These are phyloP conservation scores for Fusarium musae DNA, from an alignment of 2,329 filamentous ascomycete species.

Conservation along the genomic window DNA sequence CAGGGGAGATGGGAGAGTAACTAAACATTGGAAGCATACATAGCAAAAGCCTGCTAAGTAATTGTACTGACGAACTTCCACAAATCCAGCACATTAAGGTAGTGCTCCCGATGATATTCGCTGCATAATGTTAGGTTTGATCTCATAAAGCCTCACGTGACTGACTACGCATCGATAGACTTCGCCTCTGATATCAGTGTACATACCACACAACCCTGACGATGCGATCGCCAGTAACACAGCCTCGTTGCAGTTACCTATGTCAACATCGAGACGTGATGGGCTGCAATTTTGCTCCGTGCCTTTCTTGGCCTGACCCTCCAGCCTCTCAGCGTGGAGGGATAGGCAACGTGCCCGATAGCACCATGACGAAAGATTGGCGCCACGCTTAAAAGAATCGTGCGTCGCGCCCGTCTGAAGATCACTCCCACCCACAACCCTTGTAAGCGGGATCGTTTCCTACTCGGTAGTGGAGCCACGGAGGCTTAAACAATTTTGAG, in stretches of 20 bases:
- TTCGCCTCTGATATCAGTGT: constrained; percentile 11
- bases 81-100: background rate
- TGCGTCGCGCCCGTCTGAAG: constrained; percentile 13
- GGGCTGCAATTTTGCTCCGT: constrained; percentile 3
- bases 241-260: constrained; percentile 11
- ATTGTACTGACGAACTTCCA: too few relatives aligned
- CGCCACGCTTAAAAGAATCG: constrained; percentile 29
- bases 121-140: background rate
- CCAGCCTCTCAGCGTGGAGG: constrained; percentile 33
- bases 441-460: constrained; percentile 14
- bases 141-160: constrained; percentile 16
- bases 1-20: background rate
- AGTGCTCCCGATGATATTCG: background rate
- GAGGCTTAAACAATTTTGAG: constrained; percentile 10
- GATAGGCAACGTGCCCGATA: constrained; percentile 32
- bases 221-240: background rate
- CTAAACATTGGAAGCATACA: background rate
- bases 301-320: constrained; percentile 14
- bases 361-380: constrained; percentile 35
- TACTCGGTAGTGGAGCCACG: background rate
- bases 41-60: background rate
- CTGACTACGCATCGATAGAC: constrained; percentile 1
- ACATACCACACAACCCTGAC: background rate
- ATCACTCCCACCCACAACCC: constrained; percentile 18
- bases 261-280: constrained; percentile 7